Base-by-base conservation (phyloP, 257 asterid species). In the Solanum ossicruentum region DNA sequence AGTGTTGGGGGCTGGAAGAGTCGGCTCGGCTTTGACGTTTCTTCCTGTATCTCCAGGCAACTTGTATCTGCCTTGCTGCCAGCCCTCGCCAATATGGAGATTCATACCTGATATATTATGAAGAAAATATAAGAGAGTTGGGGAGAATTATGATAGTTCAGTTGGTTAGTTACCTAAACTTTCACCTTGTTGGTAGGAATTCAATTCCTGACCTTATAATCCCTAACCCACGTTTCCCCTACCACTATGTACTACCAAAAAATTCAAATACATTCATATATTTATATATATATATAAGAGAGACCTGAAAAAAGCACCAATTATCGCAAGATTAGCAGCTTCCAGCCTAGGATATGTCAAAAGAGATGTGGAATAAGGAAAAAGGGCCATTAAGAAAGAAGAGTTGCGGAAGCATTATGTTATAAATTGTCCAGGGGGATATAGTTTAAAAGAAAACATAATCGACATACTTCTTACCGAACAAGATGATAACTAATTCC, bases 51-150 rank as follows among this genome's bases (percentile, higher is more conserved):
- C 97, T 91, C 97, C 98, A 97, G 7, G 98, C 98, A 18, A 92
- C 96, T 85, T 95, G 97, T 63, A 95, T 95, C 45, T 87, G 90
- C 73, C 92, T 88, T 2, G 95, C 97, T 63, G 98, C 97, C 7
- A 89, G 90, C 54, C 91, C 92, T 77, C 94, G 88, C 97, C 97
- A 92, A 85, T 97, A 95, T 18, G 97, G 97, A 4, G 99, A 95
- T 85, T 89, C 93, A 16, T 94, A 93, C 86, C 98, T 97, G 20
- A 78, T 20, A 28, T 28, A 58, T 81, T 8, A 11, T 36, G 82
- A 75, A 23, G 61, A 49, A 51, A 8, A 5, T 26, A 23, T 21
- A 77, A 51, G 43, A 26, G 45, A 69, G 78, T 39, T 0, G 52
- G 0, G 78, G 0, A 0, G 26, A 69, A 39, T 69, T 39, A 69